Base-by-base conservation (phyloP, 2,329 filamentous ascomycete species). In the Fusarium udum region DNA sequence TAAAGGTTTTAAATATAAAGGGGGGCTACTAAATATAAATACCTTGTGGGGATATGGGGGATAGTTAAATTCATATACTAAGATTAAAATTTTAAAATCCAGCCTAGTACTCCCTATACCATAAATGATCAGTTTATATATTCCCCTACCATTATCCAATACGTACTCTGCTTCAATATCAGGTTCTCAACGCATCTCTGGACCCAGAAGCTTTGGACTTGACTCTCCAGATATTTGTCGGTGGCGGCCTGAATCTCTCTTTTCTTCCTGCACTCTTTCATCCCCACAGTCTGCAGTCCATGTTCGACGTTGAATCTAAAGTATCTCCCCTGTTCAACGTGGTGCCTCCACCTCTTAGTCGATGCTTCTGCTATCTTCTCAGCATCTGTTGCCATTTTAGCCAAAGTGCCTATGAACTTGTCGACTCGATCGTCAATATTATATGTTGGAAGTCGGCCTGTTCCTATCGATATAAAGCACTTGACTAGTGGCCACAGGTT, bases 91-190 rank as follows among this genome's bases (percentile, higher is more conserved):
- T 6, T 52, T 32, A 22, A 52, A 37, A 7, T 26, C 34, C 5
- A 4, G 32, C 4, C 49, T 7, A 6, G 49, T 7, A 24, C 3
- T 12, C 1, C 9, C 36, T 37, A 3, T 0, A 20, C 18, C 3
- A 4, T 0, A 12, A 37, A 12, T 37, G 0, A 37, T 37, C 12
- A 37, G 36, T 18, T 37, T 16, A 2, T 4, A 9, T 10, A 37
- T 4, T 26, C 4, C 3, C 10, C 16, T 4, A 18, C 16, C 16
- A 16, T 37, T 18, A 10, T 37, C 4, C 1, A 20, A 1, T 22
- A 15, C 49, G 15, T 12, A 53, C 51, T 53, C 13, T 31, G 28
- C 51, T 53, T 53, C 14, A 28, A 7, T 16, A 22, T 6, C 7
- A 39, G 11, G 3, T 53, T 53, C 6, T 39, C 24, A 3, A 39